Percentiles rank a stretch among this genome's conserved stretches.
phyloP scores from a whole-genome alignment of 805 yeast species.

The Ascoidea rubescens region DNA sequence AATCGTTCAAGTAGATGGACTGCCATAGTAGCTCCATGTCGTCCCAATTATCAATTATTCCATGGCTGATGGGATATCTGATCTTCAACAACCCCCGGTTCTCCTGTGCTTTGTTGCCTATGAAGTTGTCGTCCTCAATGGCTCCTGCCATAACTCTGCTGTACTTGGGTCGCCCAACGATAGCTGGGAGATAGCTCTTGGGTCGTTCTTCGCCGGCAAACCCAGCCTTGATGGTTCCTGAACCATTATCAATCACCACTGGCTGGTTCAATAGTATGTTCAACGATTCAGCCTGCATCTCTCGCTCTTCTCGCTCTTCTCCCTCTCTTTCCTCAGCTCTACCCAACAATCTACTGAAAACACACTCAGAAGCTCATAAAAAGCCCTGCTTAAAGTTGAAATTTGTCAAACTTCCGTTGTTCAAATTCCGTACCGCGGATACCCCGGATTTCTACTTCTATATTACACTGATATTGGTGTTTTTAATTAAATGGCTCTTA shows the following conservation, averaged over 20 bases:
- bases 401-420: no score
- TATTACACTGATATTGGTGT: no score
- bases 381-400: no score
- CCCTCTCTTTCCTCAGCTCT: no score
- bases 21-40: conserved; percentile 80
- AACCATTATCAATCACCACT: conserved; percentile 70
- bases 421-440: neutral
- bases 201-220: conserved; percentile 90
- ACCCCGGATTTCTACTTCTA: neutral
- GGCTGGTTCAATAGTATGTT: conserved; percentile 48
- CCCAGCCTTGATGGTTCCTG: conserved; percentile 77
- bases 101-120: conserved; percentile 66
- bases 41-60: conserved; percentile 69
- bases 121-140: conserved; percentile 47
- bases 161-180: conserved; percentile 75
- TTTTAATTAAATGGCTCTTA: no score
- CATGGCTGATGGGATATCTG: conserved; percentile 66
- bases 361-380: no score
- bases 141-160: conserved; percentile 70
- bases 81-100: conserved; percentile 65
- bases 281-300: conserved; percentile 3
- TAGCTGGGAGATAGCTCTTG: conserved; percentile 42
- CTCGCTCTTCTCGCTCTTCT: neutral
- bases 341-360: no score
- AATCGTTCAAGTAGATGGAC: conserved; percentile 41